Base-by-base conservation (phyloP, 345 rosid genomes). In the Corymbia maculata region DNA sequence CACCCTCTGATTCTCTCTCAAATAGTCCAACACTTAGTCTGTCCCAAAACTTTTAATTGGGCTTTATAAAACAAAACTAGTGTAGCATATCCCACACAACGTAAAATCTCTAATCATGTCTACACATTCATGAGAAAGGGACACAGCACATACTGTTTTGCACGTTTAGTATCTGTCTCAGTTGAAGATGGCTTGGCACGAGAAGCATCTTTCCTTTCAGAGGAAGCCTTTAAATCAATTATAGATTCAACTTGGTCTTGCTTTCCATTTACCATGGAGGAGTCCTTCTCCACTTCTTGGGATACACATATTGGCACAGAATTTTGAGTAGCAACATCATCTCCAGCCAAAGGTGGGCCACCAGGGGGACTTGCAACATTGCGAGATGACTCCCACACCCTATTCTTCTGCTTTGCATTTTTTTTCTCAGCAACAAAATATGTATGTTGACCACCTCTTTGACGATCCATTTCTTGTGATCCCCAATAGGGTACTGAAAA, bases 111-210 rank as follows among this genome's bases (percentile, higher is more conserved):
- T 50, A 26, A 49, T 53, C 91, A 86, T 52, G 87, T 89, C 66
- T 85, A 86, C 52, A 59, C 51, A 51, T 80, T 86, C 44, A 13
- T 45, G 53, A 86, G 85, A 42, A 88, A 89, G 68, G 45, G 52
- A 86, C 88, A 90, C 28, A 51, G 88, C 70, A 91, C 99, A 87
- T 94, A 98, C 99, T 97, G 99, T 93, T 97, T 96, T 88, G 98
- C 94, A 59, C 96, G 97, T 92, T 94, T 96, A 45, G 95, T 92
- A 88, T 96, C 99, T 57, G 93, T 92, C 36, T 94, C 97, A 88
- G 93, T 91, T 32, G 91, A 86, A 87, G 90, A 92, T 80, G 94
- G 85, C 89, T 93, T 92, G 9, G 91, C 87, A 85, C 88, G 92
- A 86, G 95, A 87, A 50, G 86, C 87, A 84, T 95, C 98, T 89